These are phyloP conservation scores for Cutaneotrichosporon cavernicola DNA, from an alignment of 1,284 basidiomycete species.

Conservation along the genomic window DNA sequence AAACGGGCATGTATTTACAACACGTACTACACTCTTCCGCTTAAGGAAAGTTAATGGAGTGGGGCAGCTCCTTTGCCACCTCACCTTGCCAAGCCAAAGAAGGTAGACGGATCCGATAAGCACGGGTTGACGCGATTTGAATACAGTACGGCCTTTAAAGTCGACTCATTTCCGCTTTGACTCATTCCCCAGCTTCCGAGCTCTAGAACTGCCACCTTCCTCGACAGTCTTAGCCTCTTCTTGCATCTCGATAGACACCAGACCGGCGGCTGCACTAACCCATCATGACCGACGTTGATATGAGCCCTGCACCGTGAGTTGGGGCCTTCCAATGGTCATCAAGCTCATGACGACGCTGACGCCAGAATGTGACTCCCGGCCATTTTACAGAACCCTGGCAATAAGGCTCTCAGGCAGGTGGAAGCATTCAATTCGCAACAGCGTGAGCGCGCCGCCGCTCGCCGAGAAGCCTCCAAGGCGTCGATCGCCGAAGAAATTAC, in stretches of 20 bases:
- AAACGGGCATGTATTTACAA: too few relatives aligned
- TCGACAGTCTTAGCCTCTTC: neutral
- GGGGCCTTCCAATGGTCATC: neutral
- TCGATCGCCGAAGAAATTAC: constrained; percentile 5
- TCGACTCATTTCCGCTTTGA: neutral
- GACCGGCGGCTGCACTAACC: neutral
- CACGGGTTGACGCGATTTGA: neutral
- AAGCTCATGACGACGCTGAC: neutral
- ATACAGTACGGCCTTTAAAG: neutral
- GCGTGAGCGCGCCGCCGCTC: constrained; percentile 42
- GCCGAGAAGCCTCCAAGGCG: constrained; percentile 20
- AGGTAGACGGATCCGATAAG: too few relatives aligned
- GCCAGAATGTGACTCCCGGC: constrained; percentile 47
- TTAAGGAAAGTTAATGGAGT: neutral
- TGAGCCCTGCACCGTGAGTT: constrained; percentile 16
- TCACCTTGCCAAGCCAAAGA: too few relatives aligned
- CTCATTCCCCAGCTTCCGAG: too few relatives aligned
- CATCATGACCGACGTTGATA: constrained; percentile 13
- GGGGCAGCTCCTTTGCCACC: neutral
- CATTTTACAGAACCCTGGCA: constrained; percentile 49
- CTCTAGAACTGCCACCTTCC: neutral
- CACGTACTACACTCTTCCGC: neutral
- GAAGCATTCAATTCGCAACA: constrained; percentile 50
- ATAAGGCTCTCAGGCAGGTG: constrained; percentile 37
- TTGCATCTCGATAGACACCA: neutral